Base-by-base conservation (phyloP, 1,139 yeast species). In the Nakaseomyces nivariensis region DNA sequence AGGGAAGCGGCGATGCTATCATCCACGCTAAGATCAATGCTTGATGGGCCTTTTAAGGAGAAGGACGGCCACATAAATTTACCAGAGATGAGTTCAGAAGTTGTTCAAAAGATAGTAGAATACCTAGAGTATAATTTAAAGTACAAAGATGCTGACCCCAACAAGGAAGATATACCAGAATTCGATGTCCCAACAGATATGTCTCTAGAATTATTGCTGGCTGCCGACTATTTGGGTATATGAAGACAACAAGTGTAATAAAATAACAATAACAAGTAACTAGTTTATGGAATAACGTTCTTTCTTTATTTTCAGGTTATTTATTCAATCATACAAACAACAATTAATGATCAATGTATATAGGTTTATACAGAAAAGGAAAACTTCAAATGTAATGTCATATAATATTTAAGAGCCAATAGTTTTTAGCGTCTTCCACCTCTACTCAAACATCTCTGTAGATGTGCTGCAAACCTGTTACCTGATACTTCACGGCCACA, bases 151-250 rank as follows among this genome's bases (percentile, higher is more conserved):
- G 73, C 71, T 42, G 79, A 77, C 1, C 79, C 44, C 11, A 32
- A 74, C 40, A 51, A 37, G 13, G 52, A 48, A 11, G 70, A 72
- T 27, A 77, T 75, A 0, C 79, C 96, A 0, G 94, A 86, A 53
- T 92, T 92, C 66, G 83, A 85, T 45, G 81, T 92, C 1, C 97
- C 97, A 0, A 92, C 97, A 0, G 97, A 88, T 59, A 78, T 90
- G 77, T 96, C 97, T 0, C 72, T 92, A 56, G 97, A 92, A 62
- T 71, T 92, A 57, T 70, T 92, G 46, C 94, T 92, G 38, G 95
- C 95, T 34, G 96, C 97, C 0, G 97, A 90, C 64, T 89, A 79
- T 63, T 72, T 89, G 59, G 92, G 87, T 62, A 63, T 68, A 48
- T 68, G 52, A 52, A 36, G 25, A 26, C 33, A 22, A 26, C 26